Base-by-base conservation (phyloP, 106 monocot species). In the Dioscorea alata region DNA sequence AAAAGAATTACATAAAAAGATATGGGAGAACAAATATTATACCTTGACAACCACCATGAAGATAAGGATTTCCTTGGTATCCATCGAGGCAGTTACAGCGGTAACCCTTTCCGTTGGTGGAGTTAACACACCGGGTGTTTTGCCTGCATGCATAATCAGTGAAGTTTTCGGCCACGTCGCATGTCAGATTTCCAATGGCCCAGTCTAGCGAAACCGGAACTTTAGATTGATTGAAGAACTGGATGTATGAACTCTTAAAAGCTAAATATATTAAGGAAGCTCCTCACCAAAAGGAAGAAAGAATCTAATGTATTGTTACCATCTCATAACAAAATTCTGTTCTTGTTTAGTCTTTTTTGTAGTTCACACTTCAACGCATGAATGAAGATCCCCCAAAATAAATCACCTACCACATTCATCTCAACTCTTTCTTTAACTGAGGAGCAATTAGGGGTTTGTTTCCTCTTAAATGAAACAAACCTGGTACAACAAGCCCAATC, bases 31-130 rank as follows among this genome's bases (percentile, higher is more conserved):
- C 17, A 16, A 8, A 0, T 33, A 13, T 16, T 13, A 6, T 71
- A 79, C 85, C 85, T 85, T 65, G 61, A 13, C 85, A 88, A 2
- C 88, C 88, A 32, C 63, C 17, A 5, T 24, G 3, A 2, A 85
- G 66, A 33, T 85, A 85, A 7, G 89, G 85, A 21, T 89, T 89
- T 16, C 89, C 89, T 8, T 60, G 31, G 34, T 72, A 85, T 12
- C 85, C 89, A 1, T 25, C 8, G 1, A 18, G 14, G 60, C 88
- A 88, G 14, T 31, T 75, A 66, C 84, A 84, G 9, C 56, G 68
- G 42, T 84, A 88, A 0, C 83, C 83, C 0, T 49, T 16, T 1
- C 72, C 72, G 12, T 58, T 66, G 13, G 24, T 51, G 1, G 88
- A 57, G 34, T 85, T 57, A 64, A 53, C 12, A 64, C 82, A 89